Conservation (phyloP, 805 yeast genomes). For the Hanseniaspora mollemarum region DNA sequence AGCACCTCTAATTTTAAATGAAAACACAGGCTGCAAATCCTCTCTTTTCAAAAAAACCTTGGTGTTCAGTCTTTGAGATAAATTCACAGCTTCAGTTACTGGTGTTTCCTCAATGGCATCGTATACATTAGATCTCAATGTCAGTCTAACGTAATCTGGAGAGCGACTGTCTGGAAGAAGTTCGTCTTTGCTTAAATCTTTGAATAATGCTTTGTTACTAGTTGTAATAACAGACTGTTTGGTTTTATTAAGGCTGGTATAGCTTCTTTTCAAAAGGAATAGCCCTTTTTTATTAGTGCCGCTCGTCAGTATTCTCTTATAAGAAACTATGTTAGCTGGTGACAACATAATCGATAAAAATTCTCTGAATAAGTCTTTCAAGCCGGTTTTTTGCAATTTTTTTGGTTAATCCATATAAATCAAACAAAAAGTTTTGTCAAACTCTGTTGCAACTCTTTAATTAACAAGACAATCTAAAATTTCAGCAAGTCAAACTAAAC, state of each 20-base stretch:
- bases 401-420: background rate
- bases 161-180: conserved; percentile 43
- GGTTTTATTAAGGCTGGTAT: background rate
- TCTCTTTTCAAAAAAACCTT: conserved; percentile 77
- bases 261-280: background rate
- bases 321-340: background rate
- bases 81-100: conserved; percentile 56
- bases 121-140: conserved; percentile 83
- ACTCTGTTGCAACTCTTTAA: background rate
- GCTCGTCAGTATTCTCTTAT: background rate
- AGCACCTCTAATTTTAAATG: conserved; percentile 94
- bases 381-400: too few relatives aligned
- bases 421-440: background rate
- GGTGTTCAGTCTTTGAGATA: conserved; percentile 65
- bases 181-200: conserved; percentile 36
- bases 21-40: conserved; percentile 86
- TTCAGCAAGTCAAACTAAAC: too few relatives aligned
- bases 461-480: too few relatives aligned
- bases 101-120: conserved; percentile 92
- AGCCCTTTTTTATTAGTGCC: background rate
- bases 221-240: background rate
- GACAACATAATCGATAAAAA: background rate
- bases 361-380: too few relatives aligned
- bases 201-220: conserved; percentile 20
- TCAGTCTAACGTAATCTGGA: conserved; percentile 89